Conservation (phyloP, 352 stramenopile species). For the Blastocystis sp. region DNA sequence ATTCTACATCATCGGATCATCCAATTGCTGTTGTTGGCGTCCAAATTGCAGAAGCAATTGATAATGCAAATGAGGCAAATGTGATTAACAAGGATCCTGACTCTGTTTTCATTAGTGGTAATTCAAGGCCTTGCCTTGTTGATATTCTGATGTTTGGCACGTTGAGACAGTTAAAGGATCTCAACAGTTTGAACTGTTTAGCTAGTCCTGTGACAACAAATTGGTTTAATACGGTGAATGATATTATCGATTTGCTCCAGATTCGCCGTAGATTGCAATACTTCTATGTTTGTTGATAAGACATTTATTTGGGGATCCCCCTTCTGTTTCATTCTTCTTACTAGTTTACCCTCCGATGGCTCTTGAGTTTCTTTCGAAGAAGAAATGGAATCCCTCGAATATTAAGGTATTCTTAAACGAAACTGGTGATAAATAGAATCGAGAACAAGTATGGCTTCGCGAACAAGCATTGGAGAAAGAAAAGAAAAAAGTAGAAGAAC, state of each 20-base stretch:
- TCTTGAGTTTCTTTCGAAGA: conserved; percentile 67
- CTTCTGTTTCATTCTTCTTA: no score
- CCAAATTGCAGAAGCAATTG: conserved; percentile 63
- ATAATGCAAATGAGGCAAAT: conserved; percentile 50
- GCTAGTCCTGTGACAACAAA: conserved; percentile 39
- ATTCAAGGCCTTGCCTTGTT: conserved; percentile 41
- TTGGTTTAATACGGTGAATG: conserved; percentile 63
- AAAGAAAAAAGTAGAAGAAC: conserved; percentile 56
- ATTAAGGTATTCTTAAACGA: conserved; percentile 5
- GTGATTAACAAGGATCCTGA: conserved; percentile 56
- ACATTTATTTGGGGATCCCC: background rate
- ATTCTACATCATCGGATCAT: conserved; percentile 51
- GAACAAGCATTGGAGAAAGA: conserved; percentile 65
- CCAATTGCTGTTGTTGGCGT: conserved; percentile 56
- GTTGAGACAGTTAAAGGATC: conserved; percentile 38
- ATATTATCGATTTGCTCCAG: conserved; percentile 28
- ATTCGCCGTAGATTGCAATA: conserved; percentile 59
- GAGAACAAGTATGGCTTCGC: conserved; percentile 62
- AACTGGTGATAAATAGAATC: conserved; percentile 26
- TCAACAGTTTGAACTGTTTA: conserved; percentile 53
- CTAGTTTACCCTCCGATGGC: conserved; percentile 9
- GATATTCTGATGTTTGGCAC: conserved; percentile 67
- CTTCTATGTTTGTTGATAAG: conserved; percentile 41
- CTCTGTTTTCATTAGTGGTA: conserved; percentile 63
- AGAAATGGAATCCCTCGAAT: conserved; percentile 65